Evolutionary conservation across 495 filamentous ascomycete species (phyloP).

Genomic region (Darksidea phi): DNA sequence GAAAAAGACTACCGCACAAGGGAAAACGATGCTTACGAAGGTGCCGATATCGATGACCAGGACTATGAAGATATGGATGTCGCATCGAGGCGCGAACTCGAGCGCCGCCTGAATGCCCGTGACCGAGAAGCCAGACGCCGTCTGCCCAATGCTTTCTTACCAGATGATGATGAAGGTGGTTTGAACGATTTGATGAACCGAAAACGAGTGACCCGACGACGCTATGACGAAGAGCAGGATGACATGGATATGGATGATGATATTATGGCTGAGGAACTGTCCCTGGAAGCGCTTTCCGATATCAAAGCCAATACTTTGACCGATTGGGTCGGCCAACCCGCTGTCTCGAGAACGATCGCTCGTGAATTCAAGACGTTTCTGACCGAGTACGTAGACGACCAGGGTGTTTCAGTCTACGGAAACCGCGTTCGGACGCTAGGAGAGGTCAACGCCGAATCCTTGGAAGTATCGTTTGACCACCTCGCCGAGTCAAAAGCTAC

Average conservation of each 20-base stretch:
- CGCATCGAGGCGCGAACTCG: constrained; percentile 70
- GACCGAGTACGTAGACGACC: constrained; percentile 88
- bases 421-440: constrained; percentile 88
- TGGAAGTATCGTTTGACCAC: constrained; percentile 95
- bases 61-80: constrained; percentile 73
- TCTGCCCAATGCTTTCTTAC: constrained; percentile 81
- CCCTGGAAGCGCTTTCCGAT: constrained; percentile 86
- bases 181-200: constrained; percentile 79
- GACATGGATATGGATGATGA: constrained; percentile 85
- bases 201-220: constrained; percentile 72
- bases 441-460: constrained; percentile 91
- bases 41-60: constrained; percentile 75
- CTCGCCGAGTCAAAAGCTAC: constrained; percentile 87
- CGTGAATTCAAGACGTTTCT: constrained; percentile 97
- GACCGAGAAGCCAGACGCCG: constrained; percentile 72
- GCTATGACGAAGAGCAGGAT: constrained; percentile 91
- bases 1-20: constrained; percentile 72
- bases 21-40: constrained; percentile 66
- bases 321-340: constrained; percentile 89
- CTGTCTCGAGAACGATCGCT: constrained; percentile 89
- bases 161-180: constrained; percentile 76
- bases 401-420: constrained; percentile 88
- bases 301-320: constrained; percentile 87
- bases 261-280: constrained; percentile 91
- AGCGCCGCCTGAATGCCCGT: constrained; percentile 76